Evolutionary conservation across 176 grass and related monocot species (phyloP).

Genomic region (Metroxylon sagu): DNA sequence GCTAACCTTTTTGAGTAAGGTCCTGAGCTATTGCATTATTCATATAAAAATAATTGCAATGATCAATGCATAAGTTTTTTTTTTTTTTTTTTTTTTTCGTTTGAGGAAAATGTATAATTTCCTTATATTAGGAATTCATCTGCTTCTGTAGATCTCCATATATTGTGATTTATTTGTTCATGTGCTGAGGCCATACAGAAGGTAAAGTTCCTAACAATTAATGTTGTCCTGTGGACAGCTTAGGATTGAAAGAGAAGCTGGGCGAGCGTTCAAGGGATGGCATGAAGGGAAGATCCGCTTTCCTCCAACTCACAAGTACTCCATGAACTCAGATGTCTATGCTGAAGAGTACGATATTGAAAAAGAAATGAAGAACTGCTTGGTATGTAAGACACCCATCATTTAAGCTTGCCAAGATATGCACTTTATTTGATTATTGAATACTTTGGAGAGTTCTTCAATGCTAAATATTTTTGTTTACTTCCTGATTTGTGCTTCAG

Average conservation of each 20-base stretch:
- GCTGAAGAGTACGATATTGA: constrained; percentile 65
- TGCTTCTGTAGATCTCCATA: background rate
- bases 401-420: background rate
- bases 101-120: background rate
- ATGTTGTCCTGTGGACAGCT: constrained; percentile 33
- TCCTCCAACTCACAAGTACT: constrained; percentile 86
- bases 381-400: constrained; percentile 35
- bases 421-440: too few relatives aligned
- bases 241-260: constrained; percentile 63
- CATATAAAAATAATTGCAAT: too few relatives aligned
- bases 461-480: too few relatives aligned
- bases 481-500: too few relatives aligned
- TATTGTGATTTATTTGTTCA: constrained; percentile 4
- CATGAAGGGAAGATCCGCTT: constrained; percentile 89
- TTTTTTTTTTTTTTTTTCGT: too few relatives aligned
- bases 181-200: background rate
- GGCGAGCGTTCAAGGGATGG: constrained; percentile 75
- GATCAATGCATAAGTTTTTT: too few relatives aligned
- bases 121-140: constrained; percentile 7
- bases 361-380: constrained; percentile 89
- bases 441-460: too few relatives aligned
- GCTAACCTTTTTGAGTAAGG: too few relatives aligned
- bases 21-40: too few relatives aligned
- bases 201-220: constrained; percentile 2
- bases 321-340: constrained; percentile 76